A percentile compares a stretch with the other conserved stretches of the same genome.
Conservation (phyloP, 2,329 filamentous ascomycete genomes). For the Dendrostoma leiphaemia region DNA sequence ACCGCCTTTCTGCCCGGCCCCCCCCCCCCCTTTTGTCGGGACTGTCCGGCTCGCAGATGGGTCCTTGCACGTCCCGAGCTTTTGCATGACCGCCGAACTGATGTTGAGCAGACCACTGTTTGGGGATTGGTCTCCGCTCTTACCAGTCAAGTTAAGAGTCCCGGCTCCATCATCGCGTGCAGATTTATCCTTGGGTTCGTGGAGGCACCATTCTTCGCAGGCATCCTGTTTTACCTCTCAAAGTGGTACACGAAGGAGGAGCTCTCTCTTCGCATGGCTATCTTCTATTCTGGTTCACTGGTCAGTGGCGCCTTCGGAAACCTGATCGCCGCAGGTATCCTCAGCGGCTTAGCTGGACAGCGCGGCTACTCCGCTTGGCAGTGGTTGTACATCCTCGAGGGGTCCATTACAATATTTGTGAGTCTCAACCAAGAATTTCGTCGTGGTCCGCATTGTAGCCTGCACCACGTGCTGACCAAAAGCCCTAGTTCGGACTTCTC, state of each 20-base stretch:
- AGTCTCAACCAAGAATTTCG: background rate
- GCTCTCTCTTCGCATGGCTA: constrained; percentile 16
- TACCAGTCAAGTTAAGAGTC: constrained; percentile 33
- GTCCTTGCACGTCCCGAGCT: no score
- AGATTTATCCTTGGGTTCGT: constrained; percentile 38
- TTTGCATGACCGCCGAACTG: no score
- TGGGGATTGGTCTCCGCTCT: constrained; percentile 24
- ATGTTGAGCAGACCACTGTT: constrained; percentile 2
- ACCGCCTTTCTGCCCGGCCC: no score
- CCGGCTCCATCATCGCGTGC: constrained; percentile 31
- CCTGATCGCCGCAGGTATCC: constrained; percentile 15
- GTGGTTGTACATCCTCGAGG: constrained; percentile 18
- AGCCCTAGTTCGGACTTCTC: constrained; percentile 4
- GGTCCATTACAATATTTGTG: constrained; percentile 14
- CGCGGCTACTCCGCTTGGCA: constrained; percentile 14
- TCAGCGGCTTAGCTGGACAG: constrained; percentile 10
- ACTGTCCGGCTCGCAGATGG: background rate
- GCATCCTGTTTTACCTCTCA: constrained; percentile 22
- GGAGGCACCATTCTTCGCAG: constrained; percentile 41
- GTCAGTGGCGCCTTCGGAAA: constrained; percentile 18
- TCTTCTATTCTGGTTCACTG: constrained; percentile 15
- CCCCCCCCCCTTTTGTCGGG: constrained; percentile 11
- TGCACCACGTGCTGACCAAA: background rate
- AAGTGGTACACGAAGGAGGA: constrained; percentile 19
- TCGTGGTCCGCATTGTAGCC: background rate